Evolutionary conservation across 345 rosid species (phyloP), one percentile per base, ranked within the genome.

Genomic region (Populus ilicifolia): DNA sequence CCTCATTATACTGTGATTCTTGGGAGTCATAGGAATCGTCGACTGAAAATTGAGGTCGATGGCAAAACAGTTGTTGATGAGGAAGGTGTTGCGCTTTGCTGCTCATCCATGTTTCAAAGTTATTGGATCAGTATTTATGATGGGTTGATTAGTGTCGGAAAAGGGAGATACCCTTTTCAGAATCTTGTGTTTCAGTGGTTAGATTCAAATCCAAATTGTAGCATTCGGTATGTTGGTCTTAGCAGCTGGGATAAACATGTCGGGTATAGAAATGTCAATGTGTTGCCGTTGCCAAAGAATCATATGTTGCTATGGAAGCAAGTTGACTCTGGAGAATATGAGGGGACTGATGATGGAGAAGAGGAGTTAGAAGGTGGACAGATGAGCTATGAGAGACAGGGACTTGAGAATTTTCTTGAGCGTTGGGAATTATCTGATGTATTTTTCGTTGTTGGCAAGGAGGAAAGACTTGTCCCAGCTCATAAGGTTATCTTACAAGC

Each of bases 161-260:
- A 88, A 80, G 99, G 98, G 68, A 88, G 93, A 59, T 96, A 96
- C 86, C 99, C 99, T 68, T 94, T 96, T 84, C 98, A 92, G 88
- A 96, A 94, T 88, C 85, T 90, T 80, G 89, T 91, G 73, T 91
- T 92, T 79, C 89, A 88, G 84, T 96, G 99, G 99, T 87, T 90
- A 23, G 97, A 94, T 89, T 80, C 94, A 0, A 91, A 86, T 75
- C 98, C 99, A 1, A 96, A 94, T 67, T 90, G 92, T 74, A 90
- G 65, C 77, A 93, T 94, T 11, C 92, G 78, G 85, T 94, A 93
- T 82, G 91, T 96, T 67, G 98, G 99, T 36, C 83, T 92, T 50
- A 92, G 98, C 72, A 93, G 98, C 80, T 96, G 99, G 99, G 97
- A 94, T 73, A 92, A 85, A 80, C 99, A 96, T 85, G 99, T 94